Conservation (phyloP, 768 basidiomycete species). For the Termitomyces sp. region DNA sequence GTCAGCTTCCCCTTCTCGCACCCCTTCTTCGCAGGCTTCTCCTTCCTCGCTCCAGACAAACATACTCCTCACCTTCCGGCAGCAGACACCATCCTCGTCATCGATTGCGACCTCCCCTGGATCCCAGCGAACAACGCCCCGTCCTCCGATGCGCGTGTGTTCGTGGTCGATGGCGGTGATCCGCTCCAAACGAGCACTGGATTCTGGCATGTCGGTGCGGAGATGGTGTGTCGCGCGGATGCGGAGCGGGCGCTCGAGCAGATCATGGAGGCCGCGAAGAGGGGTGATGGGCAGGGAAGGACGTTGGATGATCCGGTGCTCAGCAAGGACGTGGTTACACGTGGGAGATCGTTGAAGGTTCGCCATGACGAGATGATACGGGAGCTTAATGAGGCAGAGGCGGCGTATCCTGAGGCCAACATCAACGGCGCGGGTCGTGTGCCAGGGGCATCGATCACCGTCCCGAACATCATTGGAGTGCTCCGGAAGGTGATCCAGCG, state of each 20-base stretch:
- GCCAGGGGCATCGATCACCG: slow-evolving; percentile 26
- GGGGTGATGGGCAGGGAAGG: slow-evolving; percentile 18
- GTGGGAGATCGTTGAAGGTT: slow-evolving; percentile 11
- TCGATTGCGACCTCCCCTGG: slow-evolving; percentile 71
- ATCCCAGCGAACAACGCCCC: slow-evolving; percentile 49
- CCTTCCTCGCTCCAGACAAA: slow-evolving; percentile 42
- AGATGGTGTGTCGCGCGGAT: slow-evolving; percentile 58
- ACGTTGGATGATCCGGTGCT: slow-evolving; percentile 1
- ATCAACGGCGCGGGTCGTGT: background rate
- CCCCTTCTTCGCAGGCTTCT: slow-evolving; percentile 48
- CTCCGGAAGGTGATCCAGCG: slow-evolving; percentile 38
- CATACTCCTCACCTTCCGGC: slow-evolving; percentile 44
- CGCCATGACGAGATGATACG: slow-evolving; percentile 22
- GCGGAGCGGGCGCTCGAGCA: slow-evolving; percentile 47
- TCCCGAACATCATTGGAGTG: slow-evolving; percentile 46
- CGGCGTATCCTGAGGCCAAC: slow-evolving; percentile 11
- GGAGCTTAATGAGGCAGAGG: slow-evolving; percentile 28
- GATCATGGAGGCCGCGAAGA: slow-evolving; percentile 34
- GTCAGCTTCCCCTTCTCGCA: slow-evolving; percentile 58
- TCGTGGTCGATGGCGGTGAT: slow-evolving; percentile 60
- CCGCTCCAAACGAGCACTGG: slow-evolving; percentile 45
- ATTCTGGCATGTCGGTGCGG: slow-evolving; percentile 32
- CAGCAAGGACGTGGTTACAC: slow-evolving; percentile 13
- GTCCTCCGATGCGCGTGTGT: slow-evolving; percentile 40
- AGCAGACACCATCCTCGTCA: slow-evolving; percentile 60